Percentiles rank a stretch among this genome's conserved stretches.
These are phyloP conservation scores for Fusarium sp. DNA, from an alignment of 2,329 filamentous ascomycete species.

Conservation along the genomic window DNA sequence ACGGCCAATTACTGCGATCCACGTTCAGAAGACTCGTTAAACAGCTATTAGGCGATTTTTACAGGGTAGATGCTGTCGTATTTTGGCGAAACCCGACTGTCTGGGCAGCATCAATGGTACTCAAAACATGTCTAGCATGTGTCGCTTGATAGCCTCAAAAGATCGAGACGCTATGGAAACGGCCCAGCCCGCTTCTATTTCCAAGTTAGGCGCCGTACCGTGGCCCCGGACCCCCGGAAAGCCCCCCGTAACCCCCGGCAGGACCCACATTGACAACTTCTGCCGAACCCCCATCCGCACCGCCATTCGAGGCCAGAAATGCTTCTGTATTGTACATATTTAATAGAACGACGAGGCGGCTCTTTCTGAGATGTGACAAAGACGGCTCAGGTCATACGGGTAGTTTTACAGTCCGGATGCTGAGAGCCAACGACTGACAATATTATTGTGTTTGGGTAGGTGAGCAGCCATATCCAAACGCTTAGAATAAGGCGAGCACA, in stretches of 20 bases:
- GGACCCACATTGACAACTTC: conserved; percentile 35
- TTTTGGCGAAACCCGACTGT: conserved; percentile 24
- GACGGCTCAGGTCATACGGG: conserved; percentile 28
- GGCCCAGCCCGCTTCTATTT: conserved; percentile 36
- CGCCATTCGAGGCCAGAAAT: conserved; percentile 30
- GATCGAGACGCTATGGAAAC: conserved; percentile 31
- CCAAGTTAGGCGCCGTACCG: conserved; percentile 31
- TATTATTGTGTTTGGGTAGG: conserved; percentile 8
- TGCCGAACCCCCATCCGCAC: conserved; percentile 31
- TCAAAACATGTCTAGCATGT: neutral
- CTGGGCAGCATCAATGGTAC: conserved; percentile 24
- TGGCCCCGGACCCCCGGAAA: conserved; percentile 29
- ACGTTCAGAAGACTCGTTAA: conserved; percentile 38
- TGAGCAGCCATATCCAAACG: conserved; percentile 16
- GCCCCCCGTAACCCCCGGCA: conserved; percentile 25
- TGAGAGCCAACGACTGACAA: conserved; percentile 27
- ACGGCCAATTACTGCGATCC: conserved; percentile 46
- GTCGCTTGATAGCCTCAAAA: conserved; percentile 32
- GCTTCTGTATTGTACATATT: conserved; percentile 23
- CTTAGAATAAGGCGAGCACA: conserved; percentile 18
- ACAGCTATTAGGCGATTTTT: conserved; percentile 14
- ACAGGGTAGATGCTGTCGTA: conserved; percentile 15
- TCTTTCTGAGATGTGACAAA: conserved; percentile 34
- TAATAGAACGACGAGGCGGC: conserved; percentile 26
- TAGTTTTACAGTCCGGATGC: conserved; percentile 16